Evolutionary conservation across 2,329 filamentous ascomycete species (phyloP), one percentile per base, ranked within the genome.

Genomic region (Fusarium lateritium): DNA sequence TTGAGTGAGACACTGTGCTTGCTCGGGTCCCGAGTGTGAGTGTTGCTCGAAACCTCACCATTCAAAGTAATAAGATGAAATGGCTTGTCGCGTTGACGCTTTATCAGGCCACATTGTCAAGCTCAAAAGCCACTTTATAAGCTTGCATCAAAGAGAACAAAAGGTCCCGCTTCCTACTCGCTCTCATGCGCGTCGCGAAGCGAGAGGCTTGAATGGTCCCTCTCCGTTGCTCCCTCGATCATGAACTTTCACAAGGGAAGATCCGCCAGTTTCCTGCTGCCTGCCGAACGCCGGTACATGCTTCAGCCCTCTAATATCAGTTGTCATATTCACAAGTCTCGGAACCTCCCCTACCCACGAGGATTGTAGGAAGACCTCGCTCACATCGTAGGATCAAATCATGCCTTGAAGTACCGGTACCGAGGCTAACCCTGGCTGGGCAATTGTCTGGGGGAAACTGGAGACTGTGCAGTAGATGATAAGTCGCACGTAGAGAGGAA

Each of bases 381-480:
- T 14, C 14, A 19, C 7, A 59, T 50, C 44, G 33, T 39, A 33
- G 40, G 50, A 43, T 56, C 54, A 56, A 52, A 51, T 46, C 57
- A 64, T 51, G 31, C 21, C 7, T 14, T 15, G 40, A 67, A 53
- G 67, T 67, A 56, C 51, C 57, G 44, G 50, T 69, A 70, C 67
- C 51, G 46, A 62, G 49, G 50, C 51, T 61, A 52, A 62, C 46
- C 65, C 65, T 50, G 51, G 52, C 38, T 42, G 43, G 40, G 47
- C 36, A 52, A 42, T 40, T 55, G 65, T 65, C 65, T 52, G 66
- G 67, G 66, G 66, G 65, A 67, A 42, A 39, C 66, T 69, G 43
- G 65, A 52, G 66, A 67, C 65, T 61, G 66, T 69, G 56, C 40
- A 14, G 14, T 17, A 22, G 28, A 44, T 36, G 54, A 14, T 17